A percentile compares a stretch with the other conserved stretches of the same genome.
These are phyloP conservation scores for Besnoitia besnoiti DNA, from an alignment of 169 alveolate genomes.

Conservation along the genomic window DNA sequence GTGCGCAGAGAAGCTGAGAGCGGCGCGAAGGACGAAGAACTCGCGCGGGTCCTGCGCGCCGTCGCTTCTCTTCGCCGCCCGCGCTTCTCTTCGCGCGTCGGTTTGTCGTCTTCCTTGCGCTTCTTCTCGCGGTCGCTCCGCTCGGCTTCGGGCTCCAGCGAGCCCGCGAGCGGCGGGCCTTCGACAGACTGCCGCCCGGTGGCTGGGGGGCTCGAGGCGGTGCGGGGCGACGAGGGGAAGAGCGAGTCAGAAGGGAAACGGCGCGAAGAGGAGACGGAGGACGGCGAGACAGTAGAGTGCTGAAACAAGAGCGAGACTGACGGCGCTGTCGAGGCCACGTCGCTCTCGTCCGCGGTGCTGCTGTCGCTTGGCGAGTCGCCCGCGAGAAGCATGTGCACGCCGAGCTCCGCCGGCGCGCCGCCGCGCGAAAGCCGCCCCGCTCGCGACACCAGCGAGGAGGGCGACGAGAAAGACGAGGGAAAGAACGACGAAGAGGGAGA, in stretches of 20 bases:
- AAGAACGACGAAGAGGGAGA: not conserved
- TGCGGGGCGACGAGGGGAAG: too few species aligned
- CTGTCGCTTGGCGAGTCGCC: constrained; percentile 25
- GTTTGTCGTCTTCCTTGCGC: not conserved
- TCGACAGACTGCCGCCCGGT: not conserved
- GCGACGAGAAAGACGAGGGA: not conserved
- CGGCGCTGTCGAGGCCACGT: constrained; percentile 11
- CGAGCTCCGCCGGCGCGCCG: not conserved
- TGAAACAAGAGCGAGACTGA: not conserved
- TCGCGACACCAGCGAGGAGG: not conserved
- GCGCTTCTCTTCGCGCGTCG: not conserved
- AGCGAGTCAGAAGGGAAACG: not conserved
- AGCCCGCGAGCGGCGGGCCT: not conserved
- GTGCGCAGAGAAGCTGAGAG: too few species aligned
- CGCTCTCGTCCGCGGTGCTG: constrained; percentile 18
- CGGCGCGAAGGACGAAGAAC: too few species aligned
- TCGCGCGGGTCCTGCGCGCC: too few species aligned
- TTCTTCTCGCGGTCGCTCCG: not conserved
- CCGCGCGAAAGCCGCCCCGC: not conserved
- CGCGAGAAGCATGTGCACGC: constrained; percentile 1
- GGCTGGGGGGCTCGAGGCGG: not conserved
- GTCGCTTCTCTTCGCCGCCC: not conserved
- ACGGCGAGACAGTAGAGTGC: not conserved
- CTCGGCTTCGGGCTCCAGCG: not conserved
- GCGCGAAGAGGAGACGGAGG: not conserved